Percentiles rank a stretch among this genome's conserved stretches.
phyloP scores from a whole-genome alignment of 768 basidiomycete genomes.

The Russula dissimulans region DNA sequence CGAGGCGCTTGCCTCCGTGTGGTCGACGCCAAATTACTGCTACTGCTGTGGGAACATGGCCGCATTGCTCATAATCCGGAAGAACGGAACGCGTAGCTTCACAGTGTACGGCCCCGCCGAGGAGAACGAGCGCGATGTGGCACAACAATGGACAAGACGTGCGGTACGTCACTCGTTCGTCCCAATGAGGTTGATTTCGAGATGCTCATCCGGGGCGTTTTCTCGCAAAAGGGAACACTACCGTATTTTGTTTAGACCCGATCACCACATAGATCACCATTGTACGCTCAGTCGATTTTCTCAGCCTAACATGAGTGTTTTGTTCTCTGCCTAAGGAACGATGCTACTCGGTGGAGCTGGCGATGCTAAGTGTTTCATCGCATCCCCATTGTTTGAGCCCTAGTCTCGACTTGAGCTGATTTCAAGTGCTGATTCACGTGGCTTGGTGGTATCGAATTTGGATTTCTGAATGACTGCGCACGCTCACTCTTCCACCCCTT shows the following conservation, averaged over 20 bases:
- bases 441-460: no score
- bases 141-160: constrained; percentile 57
- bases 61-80: constrained; percentile 76
- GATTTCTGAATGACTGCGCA: no score
- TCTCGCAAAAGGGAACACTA: constrained; percentile 33
- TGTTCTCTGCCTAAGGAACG: no score
- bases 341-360: no score
- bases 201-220: not conserved
- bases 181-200: not conserved
- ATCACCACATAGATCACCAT: not conserved
- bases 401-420: no score
- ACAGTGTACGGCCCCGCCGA: constrained; percentile 79
- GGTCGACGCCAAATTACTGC: constrained; percentile 88
- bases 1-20: constrained; percentile 82
- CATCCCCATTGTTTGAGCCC: not conserved
- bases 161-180: constrained; percentile 43
- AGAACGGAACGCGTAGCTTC: constrained; percentile 57
- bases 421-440: no score
- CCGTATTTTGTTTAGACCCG: constrained; percentile 41
- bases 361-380: not conserved
- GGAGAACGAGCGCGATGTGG: constrained; percentile 82
- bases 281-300: no score
- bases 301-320: no score
- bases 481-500: no score
- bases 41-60: constrained; percentile 86